phyloP scores from a whole-genome alignment of 345 rosid genomes.

The Gossypium anomalum region DNA sequence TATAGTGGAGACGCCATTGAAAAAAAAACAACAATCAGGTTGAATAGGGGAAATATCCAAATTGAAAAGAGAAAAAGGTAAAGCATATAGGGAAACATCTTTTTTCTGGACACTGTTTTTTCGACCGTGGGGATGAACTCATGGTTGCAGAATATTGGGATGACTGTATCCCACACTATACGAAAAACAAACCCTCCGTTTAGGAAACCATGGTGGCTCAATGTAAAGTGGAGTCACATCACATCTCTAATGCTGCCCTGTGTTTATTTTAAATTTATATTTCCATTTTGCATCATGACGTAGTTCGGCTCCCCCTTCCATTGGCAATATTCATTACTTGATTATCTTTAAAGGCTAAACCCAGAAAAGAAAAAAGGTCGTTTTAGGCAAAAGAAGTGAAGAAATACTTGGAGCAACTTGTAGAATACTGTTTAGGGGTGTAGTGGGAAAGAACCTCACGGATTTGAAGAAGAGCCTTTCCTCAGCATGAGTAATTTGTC shows the following conservation, averaged over 20 bases:
- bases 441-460: constrained; percentile 28
- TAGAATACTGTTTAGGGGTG: neutral
- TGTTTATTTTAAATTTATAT: neutral
- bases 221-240: neutral
- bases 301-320: neutral
- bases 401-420: neutral
- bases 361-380: neutral
- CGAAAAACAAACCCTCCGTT: neutral
- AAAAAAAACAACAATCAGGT: neutral
- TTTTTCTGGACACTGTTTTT: neutral
- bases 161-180: constrained; percentile 16
- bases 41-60: neutral
- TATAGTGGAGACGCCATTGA: neutral
- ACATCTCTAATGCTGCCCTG: neutral
- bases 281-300: neutral
- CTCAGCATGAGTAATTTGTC: constrained; percentile 57
- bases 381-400: neutral
- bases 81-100: too few relatives aligned
- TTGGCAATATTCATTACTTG: constrained; percentile 67
- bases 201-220: neutral
- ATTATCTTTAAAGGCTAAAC: constrained; percentile 56
- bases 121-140: neutral
- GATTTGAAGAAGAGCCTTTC: constrained; percentile 33
- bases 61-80: neutral
- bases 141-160: constrained; percentile 5